Evolutionary conservation across 2,329 filamentous ascomycete genomes (phyloP).

Genomic region (Epichloe festucae): DNA sequence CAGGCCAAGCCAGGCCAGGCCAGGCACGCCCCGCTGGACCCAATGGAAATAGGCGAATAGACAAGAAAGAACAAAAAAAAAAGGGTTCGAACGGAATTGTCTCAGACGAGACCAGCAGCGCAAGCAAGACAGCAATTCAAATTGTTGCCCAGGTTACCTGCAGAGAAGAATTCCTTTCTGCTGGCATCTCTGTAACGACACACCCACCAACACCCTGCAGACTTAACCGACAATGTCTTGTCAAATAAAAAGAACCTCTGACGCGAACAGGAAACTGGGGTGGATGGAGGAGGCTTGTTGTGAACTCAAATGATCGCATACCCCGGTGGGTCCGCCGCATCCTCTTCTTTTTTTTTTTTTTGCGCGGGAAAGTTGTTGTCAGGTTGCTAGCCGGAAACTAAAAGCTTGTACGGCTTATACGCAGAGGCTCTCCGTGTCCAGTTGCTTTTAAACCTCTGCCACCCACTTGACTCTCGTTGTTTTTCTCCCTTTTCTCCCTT

Average conservation of each 20-base stretch:
- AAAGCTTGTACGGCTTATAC: neutral
- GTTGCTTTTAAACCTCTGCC: neutral
- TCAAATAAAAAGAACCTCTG: no score
- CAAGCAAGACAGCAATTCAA: neutral
- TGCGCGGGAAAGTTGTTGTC: neutral
- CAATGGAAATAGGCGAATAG: neutral
- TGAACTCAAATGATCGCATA: neutral
- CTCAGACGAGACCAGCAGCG: constrained; percentile 1
- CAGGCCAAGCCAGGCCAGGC: neutral
- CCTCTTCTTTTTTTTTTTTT: neutral
- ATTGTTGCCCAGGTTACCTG: neutral
- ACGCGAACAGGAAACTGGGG: no score
- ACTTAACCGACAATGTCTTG: no score
- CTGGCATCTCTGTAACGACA: no score
- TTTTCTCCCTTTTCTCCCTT: neutral
- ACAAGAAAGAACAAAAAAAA: neutral
- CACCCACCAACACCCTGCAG: no score
- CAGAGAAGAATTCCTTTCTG: neutral
- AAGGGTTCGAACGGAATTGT: neutral
- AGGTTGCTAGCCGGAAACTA: neutral
- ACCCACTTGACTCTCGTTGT: neutral
- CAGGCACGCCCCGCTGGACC: neutral
- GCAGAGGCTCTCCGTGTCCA: neutral
- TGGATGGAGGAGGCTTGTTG: neutral
- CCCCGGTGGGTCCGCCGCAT: neutral